Conservation (phyloP, 345 rosid genomes). For the Salix brachista region DNA sequence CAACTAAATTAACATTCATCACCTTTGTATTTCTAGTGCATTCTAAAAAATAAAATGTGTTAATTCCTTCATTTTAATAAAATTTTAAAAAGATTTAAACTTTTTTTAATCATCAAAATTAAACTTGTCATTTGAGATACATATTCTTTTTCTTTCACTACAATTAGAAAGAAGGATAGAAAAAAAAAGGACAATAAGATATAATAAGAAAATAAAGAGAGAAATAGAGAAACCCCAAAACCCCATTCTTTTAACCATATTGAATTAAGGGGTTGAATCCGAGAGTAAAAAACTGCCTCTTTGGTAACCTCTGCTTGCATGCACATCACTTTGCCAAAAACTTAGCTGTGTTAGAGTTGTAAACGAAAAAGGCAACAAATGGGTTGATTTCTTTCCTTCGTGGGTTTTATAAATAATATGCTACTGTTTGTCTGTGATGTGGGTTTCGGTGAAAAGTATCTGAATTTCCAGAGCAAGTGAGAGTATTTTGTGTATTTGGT, state of each 20-base stretch:
- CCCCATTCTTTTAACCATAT: background rate
- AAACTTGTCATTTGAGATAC: no score
- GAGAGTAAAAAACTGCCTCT: background rate
- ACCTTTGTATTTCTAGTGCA: no score
- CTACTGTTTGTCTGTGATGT: background rate
- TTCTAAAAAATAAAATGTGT: no score
- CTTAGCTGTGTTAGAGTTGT: constrained; percentile 6
- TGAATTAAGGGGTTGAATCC: background rate
- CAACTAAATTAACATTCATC: no score
- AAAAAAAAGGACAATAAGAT: background rate
- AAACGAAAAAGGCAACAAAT: background rate
- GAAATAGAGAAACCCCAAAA: background rate
- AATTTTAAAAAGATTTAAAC: no score
- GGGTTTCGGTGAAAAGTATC: background rate
- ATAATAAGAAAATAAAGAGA: background rate
- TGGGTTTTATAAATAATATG: background rate
- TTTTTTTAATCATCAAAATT: no score
- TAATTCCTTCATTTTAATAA: no score
- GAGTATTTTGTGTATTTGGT: background rate
- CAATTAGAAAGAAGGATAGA: background rate
- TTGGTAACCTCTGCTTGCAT: constrained; percentile 11
- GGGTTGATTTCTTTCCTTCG: background rate
- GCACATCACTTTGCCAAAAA: constrained; percentile 1
- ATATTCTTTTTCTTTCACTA: background rate
- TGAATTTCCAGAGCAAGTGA: background rate